Evolutionary conservation across 208 protist species (phyloP), one percentile per base, ranked within the genome.

Genomic region (Wallacemonas rigidus): DNA sequence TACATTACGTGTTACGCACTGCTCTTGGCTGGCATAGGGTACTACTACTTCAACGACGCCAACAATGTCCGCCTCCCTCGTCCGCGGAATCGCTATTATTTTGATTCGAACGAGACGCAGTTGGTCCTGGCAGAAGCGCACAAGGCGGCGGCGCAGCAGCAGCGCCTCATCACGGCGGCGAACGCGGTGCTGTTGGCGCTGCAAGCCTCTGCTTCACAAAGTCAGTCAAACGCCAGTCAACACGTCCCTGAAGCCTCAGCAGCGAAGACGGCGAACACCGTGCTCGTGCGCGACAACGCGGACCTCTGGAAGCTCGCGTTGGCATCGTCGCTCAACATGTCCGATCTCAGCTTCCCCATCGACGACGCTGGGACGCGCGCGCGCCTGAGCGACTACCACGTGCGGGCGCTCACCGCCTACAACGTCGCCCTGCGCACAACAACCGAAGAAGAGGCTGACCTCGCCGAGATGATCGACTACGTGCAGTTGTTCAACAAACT

Each of bases 401-500:
- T 56, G 51, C 64, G 64, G 4, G 45, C 64, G 3, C 64, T 69
- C 50, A 69, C 45, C 6, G 50, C 47, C 3, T 69, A 72, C 39
- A 17, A 63, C n/a, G 5, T 72, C 3, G 51, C 51, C 4, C 51
- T 56, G 14, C 51, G 51, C 14, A 26, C 51, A 26, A 35, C 51
- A 7, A 12, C 8, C 51, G 51, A 56, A 26, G 51, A 56, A 26
- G 51, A 56, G 14, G 51, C 51, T 7, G 51, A 56, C n/a, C 50
- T 72, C 5, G 56, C 63, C 26, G 68, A 53, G 8, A n/a, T 72
- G 35, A 47, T 72, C 38, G 68, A 72, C 40, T 57, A 57, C 53
- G 68, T 72, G 38, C 51, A 60, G 47, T 47, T 70, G 9, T 70
- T 35, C 40, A 70, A 70, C 51, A 40, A 57, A 15, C 61, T 67